A percentile compares a stretch with the other conserved stretches of the same genome.
phyloP scores from a whole-genome alignment of 495 filamentous ascomycete species.

The Neurospora sp. region DNA sequence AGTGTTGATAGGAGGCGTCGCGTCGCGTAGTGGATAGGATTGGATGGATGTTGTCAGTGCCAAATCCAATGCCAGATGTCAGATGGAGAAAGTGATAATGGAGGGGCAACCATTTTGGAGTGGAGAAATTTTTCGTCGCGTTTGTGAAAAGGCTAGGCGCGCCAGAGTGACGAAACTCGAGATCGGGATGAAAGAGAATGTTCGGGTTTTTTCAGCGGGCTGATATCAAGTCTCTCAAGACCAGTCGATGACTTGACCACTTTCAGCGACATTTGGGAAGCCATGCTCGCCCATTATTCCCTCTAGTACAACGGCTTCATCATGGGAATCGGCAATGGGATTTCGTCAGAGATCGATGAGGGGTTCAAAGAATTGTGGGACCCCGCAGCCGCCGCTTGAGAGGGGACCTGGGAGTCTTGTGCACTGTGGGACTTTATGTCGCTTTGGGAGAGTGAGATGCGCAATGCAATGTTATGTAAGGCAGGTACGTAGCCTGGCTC shows the following conservation, averaged over 20 bases:
- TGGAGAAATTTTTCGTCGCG: not conserved
- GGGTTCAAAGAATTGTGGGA: constrained; percentile 2
- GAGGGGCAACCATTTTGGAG: constrained; percentile 2
- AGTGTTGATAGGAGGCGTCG: not conserved
- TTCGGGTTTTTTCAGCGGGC: not conserved
- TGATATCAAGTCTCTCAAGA: not conserved
- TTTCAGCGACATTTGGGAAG: not conserved
- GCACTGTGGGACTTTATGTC: not conserved
- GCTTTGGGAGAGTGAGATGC: not conserved
- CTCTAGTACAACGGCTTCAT: not conserved
- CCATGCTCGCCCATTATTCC: not conserved
- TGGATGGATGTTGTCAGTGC: not conserved
- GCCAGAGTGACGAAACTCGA: not conserved
- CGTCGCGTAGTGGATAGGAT: not conserved
- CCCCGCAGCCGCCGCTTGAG: not conserved
- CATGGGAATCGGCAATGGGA: not conserved
- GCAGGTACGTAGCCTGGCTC: constrained; percentile 2
- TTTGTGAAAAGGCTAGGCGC: not conserved
- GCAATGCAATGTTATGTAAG: constrained; percentile 5
- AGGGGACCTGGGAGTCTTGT: not conserved
- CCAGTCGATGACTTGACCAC: not conserved
- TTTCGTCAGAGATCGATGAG: constrained; percentile 15
- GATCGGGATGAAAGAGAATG: not conserved
- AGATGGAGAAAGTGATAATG: not conserved
- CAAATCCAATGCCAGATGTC: not conserved